Conservation (phyloP, 768 basidiomycete species). For the Boletus subparvulus region DNA sequence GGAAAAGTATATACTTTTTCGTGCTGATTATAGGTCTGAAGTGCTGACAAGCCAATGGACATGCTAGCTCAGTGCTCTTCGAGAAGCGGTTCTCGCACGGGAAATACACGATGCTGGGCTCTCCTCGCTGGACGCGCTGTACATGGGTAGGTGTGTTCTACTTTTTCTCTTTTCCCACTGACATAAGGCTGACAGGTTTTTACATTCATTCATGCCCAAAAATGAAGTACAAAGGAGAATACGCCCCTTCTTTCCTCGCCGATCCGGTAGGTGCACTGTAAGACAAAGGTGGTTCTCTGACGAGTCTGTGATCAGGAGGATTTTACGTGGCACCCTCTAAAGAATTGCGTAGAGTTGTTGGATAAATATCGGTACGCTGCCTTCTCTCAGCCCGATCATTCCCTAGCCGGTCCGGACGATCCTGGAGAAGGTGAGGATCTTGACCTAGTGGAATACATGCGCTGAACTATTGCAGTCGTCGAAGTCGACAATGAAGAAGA, state of each 20-base stretch:
- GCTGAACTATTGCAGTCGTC: constrained; percentile 19
- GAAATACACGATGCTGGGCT: constrained; percentile 76
- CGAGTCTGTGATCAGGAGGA: constrained; percentile 53
- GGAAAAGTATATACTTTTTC: constrained; percentile 58
- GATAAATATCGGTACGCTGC: constrained; percentile 66
- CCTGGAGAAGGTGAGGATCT: constrained; percentile 25
- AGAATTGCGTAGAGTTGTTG: constrained; percentile 57
- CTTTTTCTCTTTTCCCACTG: neutral
- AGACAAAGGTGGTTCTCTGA: constrained; percentile 2
- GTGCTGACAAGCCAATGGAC: neutral
- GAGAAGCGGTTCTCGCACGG: constrained; percentile 71
- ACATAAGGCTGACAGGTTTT: constrained; percentile 55
- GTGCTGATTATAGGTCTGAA: neutral
- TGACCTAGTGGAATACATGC: neutral
- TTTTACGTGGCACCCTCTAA: constrained; percentile 72
- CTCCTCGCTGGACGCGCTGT: constrained; percentile 61
- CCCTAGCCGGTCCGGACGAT: constrained; percentile 36
- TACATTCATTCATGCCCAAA: constrained; percentile 92
- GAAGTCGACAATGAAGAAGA: constrained; percentile 17
- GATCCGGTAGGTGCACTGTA: constrained; percentile 64
- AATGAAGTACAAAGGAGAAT: constrained; percentile 97
- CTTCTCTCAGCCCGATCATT: constrained; percentile 65
- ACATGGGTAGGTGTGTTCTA: constrained; percentile 70
- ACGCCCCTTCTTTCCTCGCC: constrained; percentile 79
- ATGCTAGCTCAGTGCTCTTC: constrained; percentile 74